A percentile compares a stretch with the other conserved stretches of the same genome.
Evolutionary conservation across 176 grass and related monocot species (phyloP).

Genomic region (Rhynchospora tenuis): DNA sequence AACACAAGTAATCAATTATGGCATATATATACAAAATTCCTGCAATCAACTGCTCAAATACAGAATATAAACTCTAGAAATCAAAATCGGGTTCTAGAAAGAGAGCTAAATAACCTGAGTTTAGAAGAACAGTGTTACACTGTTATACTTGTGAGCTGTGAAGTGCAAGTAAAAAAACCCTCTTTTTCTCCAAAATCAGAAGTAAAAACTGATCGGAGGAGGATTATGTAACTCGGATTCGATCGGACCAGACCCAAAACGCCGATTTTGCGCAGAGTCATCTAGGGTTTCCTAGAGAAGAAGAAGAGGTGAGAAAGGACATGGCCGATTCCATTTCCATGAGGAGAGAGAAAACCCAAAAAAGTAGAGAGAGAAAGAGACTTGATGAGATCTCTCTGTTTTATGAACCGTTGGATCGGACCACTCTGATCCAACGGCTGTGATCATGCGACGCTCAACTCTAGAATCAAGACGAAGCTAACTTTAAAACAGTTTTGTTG

Average conservation of each 20-base stretch:
- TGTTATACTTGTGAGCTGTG: not conserved
- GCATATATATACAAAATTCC: not conserved
- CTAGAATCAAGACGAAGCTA: not conserved
- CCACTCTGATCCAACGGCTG: not conserved
- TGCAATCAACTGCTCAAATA: not conserved
- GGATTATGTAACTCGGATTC: not conserved
- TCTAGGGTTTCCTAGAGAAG: conserved; percentile 12
- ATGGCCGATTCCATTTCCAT: conserved; percentile 11
- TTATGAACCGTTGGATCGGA: not conserved
- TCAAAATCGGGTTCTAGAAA: not conserved
- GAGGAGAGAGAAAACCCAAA: conserved; percentile 7
- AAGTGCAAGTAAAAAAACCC: not conserved
- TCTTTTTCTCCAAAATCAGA: not conserved
- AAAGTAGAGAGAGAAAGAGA: conserved; percentile 12
- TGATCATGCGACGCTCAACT: not conserved
- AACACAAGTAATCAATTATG: not conserved
- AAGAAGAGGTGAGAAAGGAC: not conserved
- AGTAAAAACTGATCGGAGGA: not conserved
- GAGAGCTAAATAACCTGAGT: conserved; percentile 3
- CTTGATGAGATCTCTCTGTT: not conserved
- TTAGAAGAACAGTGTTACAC: conserved; percentile 4
- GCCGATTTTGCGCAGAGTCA: not conserved
- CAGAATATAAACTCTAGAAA: not conserved
- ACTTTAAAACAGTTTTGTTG: too few species aligned
- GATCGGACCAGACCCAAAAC: conserved; percentile 1